phyloP scores from a whole-genome alignment of 805 yeast species.

The Monosporozyma aquatica region DNA sequence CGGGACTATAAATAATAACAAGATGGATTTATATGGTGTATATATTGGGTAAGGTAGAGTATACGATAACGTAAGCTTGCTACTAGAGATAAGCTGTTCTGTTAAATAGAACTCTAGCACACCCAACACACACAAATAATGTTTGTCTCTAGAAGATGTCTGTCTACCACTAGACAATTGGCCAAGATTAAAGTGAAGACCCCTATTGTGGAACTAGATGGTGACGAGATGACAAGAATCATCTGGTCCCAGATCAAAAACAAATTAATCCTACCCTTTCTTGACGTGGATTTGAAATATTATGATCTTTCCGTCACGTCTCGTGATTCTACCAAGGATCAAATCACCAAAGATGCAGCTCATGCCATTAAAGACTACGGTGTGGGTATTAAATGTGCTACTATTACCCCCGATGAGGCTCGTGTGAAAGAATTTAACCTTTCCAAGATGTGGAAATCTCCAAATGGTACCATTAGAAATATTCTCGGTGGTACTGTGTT shows the following conservation, averaged over 20 bases:
- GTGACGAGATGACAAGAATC: slow-evolving; percentile 82
- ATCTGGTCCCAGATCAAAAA: slow-evolving; percentile 71
- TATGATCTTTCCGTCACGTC: slow-evolving; percentile 62
- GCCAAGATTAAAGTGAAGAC: slow-evolving; percentile 58
- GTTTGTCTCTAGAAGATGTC: slow-evolving; percentile 14
- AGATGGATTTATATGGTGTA: no score
- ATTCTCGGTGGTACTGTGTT: slow-evolving; percentile 76
- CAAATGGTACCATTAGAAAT: slow-evolving; percentile 78
- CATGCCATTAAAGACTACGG: slow-evolving; percentile 65
- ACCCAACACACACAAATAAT: neutral
- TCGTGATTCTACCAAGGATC: slow-evolving; percentile 64
- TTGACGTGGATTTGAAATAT: slow-evolving; percentile 66
- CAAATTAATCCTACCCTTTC: slow-evolving; percentile 56
- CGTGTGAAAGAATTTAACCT: slow-evolving; percentile 66
- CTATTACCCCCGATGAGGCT: slow-evolving; percentile 76
- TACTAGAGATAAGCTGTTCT: no score
- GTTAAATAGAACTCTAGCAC: no score
- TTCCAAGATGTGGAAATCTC: slow-evolving; percentile 79
- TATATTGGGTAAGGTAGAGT: no score
- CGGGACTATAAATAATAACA: no score
- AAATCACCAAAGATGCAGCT: slow-evolving; percentile 71
- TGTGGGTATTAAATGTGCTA: slow-evolving; percentile 79
- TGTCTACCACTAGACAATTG: slow-evolving; percentile 24
- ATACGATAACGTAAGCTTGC: no score
- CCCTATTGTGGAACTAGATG: slow-evolving; percentile 73